Evolutionary conservation across 495 filamentous ascomycete genomes (phyloP).

Genomic region (Xanthoparmelia taractica): DNA sequence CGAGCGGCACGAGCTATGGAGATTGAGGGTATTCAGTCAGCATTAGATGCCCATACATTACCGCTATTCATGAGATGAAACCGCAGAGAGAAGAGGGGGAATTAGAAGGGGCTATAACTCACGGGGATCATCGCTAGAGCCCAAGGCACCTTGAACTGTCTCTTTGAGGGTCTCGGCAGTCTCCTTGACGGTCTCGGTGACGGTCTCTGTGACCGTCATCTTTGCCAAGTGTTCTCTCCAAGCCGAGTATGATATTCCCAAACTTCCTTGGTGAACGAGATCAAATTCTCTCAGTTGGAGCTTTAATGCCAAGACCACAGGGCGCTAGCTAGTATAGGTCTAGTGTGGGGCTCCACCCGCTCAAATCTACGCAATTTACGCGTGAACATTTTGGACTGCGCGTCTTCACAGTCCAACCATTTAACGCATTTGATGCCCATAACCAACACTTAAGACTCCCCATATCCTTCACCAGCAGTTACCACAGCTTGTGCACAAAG

Average conservation of each 20-base stretch:
- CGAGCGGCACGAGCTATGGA: slow-evolving; percentile 43
- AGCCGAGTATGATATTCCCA: neutral
- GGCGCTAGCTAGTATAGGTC: neutral
- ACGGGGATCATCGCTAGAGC: slow-evolving; percentile 41
- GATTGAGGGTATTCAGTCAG: neutral
- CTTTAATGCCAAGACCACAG: neutral
- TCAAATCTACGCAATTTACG: slow-evolving; percentile 21
- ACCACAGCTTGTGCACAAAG: too few species aligned
- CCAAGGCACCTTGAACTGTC: slow-evolving; percentile 49
- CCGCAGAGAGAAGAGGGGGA: slow-evolving; percentile 21
- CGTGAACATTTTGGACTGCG: slow-evolving; percentile 13
- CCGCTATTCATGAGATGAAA: neutral
- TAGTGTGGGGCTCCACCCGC: neutral
- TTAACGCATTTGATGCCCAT: neutral
- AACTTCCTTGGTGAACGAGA: neutral
- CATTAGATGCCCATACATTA: neutral
- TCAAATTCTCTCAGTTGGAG: neutral
- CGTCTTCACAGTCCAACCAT: slow-evolving; percentile 5
- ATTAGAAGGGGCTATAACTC: slow-evolving; percentile 20
- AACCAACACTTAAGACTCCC: neutral
- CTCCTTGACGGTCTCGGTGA: slow-evolving; percentile 30
- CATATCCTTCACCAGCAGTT: neutral
- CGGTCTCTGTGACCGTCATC: slow-evolving; percentile 32
- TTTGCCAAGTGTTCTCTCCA: neutral
- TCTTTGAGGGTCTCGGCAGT: slow-evolving; percentile 37